These are phyloP conservation scores for Pythium aristosporum DNA, from an alignment of 352 stramenopile genomes.

Conservation along the genomic window DNA sequence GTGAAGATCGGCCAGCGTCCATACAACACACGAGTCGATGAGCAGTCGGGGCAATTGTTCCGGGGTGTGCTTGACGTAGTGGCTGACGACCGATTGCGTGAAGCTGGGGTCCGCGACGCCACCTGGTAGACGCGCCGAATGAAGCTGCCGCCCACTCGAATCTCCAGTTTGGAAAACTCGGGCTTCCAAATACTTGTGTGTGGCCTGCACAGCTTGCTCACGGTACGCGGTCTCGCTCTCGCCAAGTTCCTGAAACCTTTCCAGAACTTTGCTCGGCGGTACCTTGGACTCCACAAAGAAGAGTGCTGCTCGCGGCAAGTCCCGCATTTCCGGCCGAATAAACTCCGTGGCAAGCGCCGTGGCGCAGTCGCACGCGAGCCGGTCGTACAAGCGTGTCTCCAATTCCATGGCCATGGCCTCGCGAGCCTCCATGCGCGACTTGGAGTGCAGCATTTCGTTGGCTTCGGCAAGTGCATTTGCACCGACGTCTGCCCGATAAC, in stretches of 20 bases:
- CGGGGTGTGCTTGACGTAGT: constrained; percentile 75
- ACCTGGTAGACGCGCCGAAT: background rate
- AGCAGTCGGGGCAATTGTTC: constrained; percentile 72
- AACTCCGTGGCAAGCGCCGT: constrained; percentile 63
- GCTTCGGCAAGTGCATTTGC: constrained; percentile 10
- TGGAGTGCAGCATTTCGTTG: constrained; percentile 9
- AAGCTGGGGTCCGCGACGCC: constrained; percentile 31
- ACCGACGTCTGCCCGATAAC: constrained; percentile 81
- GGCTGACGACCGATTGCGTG: constrained; percentile 61
- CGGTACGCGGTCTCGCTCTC: constrained; percentile 21
- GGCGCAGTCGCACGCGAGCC: constrained; percentile 65
- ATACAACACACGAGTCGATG: constrained; percentile 68
- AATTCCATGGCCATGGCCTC: constrained; percentile 47
- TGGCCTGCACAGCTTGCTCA: constrained; percentile 29
- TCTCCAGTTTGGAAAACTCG: constrained; percentile 51
- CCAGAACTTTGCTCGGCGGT: constrained; percentile 50
- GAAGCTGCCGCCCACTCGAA: background rate
- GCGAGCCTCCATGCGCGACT: constrained; percentile 19
- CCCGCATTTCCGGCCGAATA: constrained; percentile 45
- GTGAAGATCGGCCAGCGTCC: constrained; percentile 66
- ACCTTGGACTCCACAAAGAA: constrained; percentile 78
- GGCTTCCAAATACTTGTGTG: constrained; percentile 69
- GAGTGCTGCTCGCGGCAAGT: constrained; percentile 61
- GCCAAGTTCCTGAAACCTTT: constrained; percentile 50
- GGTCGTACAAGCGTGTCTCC: constrained; percentile 76